Evolutionary conservation across 495 filamentous ascomycete genomes (phyloP), one percentile per base, ranked within the genome.

Genomic region (Corynascus novoguineensis): DNA sequence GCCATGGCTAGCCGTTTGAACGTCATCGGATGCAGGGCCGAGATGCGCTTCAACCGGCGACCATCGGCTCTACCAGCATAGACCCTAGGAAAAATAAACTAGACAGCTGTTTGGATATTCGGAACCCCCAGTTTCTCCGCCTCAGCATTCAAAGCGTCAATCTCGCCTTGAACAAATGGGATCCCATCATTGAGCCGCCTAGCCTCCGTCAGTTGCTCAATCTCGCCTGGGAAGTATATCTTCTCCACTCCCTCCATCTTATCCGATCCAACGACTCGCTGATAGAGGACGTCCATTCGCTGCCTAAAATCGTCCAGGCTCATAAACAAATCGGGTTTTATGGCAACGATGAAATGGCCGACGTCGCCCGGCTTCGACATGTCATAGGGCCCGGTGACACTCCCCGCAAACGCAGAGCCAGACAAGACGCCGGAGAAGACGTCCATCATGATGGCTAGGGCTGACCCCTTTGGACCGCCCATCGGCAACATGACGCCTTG

Each of bases 161-260:
- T 75, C 67, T 91, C 87, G 0, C 78, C 78, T 48, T 80, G 68
- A 1, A 82, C 82, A 54, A 80, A 81, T 3, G 87, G 87, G 53
- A 91, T 89, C 0, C 87, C 87, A 11, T 75, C 72, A 34, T 56
- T 64, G 32, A 75, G 48, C 29, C 87, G 75, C 59, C 80, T 68
- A 60, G 83, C 78, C 54, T 83, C 72, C 0, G 63, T 82, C 46
- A 85, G 57, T 62, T 83, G 82, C 71, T 91, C 87, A 57, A 89
- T 83, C 71, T 91, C 87, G 1, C 87, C 87, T 0, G 87, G 87
- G 64, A 88, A 91, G 62, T 87, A 91, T 8, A 91, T 87, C 45
- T 81, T 73, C 4, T 89, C 84, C n/a, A 89, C 84, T 0, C 84
- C 86, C 2, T 73, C 78, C 75, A 83, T 83, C 71, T 78, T 87